Evolutionary conservation across 139 green algal species (phyloP), one percentile per base, ranked within the genome.

Genomic region (Asterochloris sp.): DNA sequence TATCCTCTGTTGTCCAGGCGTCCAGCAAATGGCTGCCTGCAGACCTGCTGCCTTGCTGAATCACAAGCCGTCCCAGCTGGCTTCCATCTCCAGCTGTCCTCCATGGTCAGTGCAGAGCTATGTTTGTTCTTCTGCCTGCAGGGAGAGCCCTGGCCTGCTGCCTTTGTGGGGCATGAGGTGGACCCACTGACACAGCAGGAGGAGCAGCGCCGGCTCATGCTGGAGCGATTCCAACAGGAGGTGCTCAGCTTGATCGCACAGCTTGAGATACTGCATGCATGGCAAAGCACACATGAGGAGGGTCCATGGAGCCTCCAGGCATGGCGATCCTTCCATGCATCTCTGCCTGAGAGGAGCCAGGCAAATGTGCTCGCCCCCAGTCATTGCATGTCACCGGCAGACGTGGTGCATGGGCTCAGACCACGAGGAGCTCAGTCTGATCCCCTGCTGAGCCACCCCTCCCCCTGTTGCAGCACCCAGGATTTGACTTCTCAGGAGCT

Each of bases 401-500:
- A 60, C 26, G 54, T 29, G 12, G 11, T 15, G 14, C 26, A 62
- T 61, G 73, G 15, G 73, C 10, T 61, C 69, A 76, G 69, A 28
- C 21, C 69, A 16, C 0, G 26, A 47, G 0, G 19, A 75, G 0
- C 0, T 54, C 10, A 60, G 11, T 29, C 19, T 21, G 14, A 28
- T 12, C 11, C 69, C 24, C 6, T 54, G 38, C 38, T 54, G 38
- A 12, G 6, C 21, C 38, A 27, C 23, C 38, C 23, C 73, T 26
- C 63, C 17, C 29, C n/a, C 23, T 79, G 47, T 14, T 86, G 84
- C 91, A 98, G 91, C 90, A 99, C 84, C 95, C 96, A 0, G 96
- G 96, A 8, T 99, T 99, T 89, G 96, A 99, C 81, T 99, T 99
- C 67, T 96, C 91, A 0, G 86, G 86, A 19, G 96, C 96, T 2